Percentiles rank a stretch among this genome's conserved stretches.
phyloP scores from a whole-genome alignment of 202 grass and related monocot species.

The Sporobolus alterniflorus region DNA sequence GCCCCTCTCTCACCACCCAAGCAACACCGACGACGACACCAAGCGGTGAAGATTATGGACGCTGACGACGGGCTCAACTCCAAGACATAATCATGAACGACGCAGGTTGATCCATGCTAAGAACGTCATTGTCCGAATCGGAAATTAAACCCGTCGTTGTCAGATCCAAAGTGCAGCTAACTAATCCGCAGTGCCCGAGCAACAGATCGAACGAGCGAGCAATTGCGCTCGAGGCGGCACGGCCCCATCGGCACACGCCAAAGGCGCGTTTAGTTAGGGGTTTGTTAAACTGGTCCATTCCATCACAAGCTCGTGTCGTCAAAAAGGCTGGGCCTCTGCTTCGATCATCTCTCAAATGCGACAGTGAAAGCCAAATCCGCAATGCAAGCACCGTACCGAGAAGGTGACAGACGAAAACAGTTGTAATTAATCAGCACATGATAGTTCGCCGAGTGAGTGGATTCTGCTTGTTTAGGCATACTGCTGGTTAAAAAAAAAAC shows the following conservation, averaged over 20 bases:
- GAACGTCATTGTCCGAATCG: constrained; percentile 1
- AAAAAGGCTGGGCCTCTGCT: constrained; percentile 13
- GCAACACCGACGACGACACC: background rate
- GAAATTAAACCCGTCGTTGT: too few species aligned
- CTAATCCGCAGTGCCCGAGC: constrained; percentile 8
- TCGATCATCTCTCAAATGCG: constrained; percentile 40
- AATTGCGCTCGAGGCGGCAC: background rate
- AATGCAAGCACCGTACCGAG: background rate
- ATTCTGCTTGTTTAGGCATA: constrained; percentile 50
- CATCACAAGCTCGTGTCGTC: constrained; percentile 37
- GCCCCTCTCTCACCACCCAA: background rate
- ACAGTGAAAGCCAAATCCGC: constrained; percentile 29
- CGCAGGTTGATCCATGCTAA: background rate
- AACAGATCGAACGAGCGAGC: background rate
- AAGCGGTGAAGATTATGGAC: background rate
- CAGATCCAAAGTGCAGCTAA: background rate
- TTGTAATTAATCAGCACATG: too few species aligned
- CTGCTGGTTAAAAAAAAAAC: background rate
- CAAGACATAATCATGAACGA: background rate
- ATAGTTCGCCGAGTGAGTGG: constrained; percentile 19
- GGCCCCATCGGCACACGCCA: constrained; percentile 34
- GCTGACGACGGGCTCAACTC: background rate
- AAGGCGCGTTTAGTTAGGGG: background rate
- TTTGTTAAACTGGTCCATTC: constrained; percentile 45
- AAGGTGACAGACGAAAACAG: too few species aligned